These are phyloP conservation scores for Apocynum venetum DNA, from an alignment of 257 asterid genomes.

Conservation along the genomic window DNA sequence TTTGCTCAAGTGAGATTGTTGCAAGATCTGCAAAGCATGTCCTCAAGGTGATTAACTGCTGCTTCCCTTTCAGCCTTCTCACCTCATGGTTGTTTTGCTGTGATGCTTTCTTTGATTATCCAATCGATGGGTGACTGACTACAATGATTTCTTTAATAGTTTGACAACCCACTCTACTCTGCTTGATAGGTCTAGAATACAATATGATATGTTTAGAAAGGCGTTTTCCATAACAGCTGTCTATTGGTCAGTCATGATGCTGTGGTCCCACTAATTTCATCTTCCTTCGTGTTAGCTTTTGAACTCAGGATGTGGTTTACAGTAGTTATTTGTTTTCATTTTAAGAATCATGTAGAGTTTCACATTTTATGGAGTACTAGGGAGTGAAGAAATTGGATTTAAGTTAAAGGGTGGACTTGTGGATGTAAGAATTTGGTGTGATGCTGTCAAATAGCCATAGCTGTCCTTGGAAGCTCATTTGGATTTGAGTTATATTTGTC, in stretches of 20 bases:
- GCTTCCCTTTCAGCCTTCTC: conserved; percentile 18
- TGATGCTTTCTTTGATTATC: background rate
- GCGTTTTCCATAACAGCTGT: background rate
- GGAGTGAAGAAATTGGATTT: background rate
- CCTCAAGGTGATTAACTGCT: conserved; percentile 54
- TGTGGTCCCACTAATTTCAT: background rate
- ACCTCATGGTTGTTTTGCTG: background rate
- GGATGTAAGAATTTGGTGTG: background rate
- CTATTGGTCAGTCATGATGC: background rate
- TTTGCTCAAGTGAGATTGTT: conserved; percentile 75
- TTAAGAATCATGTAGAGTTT: background rate
- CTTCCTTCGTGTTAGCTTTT: background rate
- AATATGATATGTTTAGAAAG: background rate
- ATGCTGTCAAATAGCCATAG: background rate
- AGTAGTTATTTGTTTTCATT: background rate
- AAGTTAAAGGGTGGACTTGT: background rate
- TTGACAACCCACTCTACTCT: background rate
- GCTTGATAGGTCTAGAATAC: background rate
- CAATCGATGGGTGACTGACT: background rate
- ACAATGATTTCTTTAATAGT: background rate
- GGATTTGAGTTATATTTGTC: background rate
- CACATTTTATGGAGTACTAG: background rate
- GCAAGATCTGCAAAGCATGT: conserved; percentile 91
- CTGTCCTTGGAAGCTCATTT: background rate
- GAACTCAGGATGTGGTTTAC: background rate